Base-by-base conservation (phyloP, 2,329 filamentous ascomycete species). In the Stemphylium vesicarium region DNA sequence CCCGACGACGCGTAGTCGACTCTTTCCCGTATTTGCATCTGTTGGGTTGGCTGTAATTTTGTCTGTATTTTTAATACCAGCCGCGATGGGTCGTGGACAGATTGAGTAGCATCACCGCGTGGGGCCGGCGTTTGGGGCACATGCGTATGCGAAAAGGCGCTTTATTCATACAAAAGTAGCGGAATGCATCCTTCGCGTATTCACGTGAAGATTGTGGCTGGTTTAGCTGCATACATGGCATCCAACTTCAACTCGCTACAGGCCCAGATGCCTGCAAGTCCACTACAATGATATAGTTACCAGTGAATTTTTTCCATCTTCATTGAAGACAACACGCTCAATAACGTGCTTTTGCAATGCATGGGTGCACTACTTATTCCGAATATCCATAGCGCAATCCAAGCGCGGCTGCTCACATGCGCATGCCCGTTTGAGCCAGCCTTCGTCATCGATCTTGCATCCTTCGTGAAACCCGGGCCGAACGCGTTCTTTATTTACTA, bases 31-130 rank as follows among this genome's bases (percentile, higher is more conserved):
- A 56, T 33, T 57, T 62, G 60, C 63, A 68, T 64, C 63, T 45
- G 33, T 50, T 50, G 48, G 59, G 42, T 65, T 62, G 57, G 48
- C 49, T 72, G 62, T 70, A 66, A 59, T 67, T 67, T 57, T 66
- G 57, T 62, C 59, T 74, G 70, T 74, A 73, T 74, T 71, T 71
- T 49, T 75, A 72, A 65, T 63, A 49, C 56, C 56, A 63, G 60
- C 59, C 62, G 58, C 63, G 37, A 58, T 40, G 56, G 53, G 56
- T 53, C 57, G 56, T 51, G 49, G 51, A 51, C 59, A 69, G 63
- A 65, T 60, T 67, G 65, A 64, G 54, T 65, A 67, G 69, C 67
- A 72, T 72, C 47, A 53, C 56, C 55, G 58, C 58, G 61, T 57
- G 60, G 59, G 49, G 43, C 48, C 46, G 70, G 71, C 65, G 66